phyloP scores from a whole-genome alignment of 2,329 filamentous ascomycete genomes.

The Alternaria conjuncta region DNA sequence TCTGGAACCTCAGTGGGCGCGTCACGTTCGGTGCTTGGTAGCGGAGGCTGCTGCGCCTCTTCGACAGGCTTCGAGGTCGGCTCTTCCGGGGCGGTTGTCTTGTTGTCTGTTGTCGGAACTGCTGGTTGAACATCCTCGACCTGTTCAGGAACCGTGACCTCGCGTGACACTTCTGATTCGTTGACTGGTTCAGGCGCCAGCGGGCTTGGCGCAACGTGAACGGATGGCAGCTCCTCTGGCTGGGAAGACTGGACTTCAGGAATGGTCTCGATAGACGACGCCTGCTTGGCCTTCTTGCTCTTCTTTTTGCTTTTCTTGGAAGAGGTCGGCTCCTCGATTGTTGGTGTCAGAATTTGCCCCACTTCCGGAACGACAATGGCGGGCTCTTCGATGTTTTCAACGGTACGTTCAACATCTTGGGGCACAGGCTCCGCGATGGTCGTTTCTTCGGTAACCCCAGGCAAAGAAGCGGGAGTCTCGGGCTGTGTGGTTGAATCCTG shows the following conservation, averaged over 20 bases:
- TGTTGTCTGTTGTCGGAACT: not conserved
- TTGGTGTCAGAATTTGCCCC: not conserved
- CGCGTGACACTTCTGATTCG: constrained; percentile 1
- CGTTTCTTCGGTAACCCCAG: not conserved
- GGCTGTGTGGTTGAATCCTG: not conserved
- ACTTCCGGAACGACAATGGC: not conserved
- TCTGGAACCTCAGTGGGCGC: not conserved
- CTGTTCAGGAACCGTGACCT: constrained; percentile 1
- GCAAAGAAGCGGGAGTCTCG: not conserved
- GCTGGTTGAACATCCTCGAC: not conserved
- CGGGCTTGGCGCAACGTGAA: not conserved
- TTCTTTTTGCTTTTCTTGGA: constrained; percentile 37
- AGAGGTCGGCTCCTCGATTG: constrained; percentile 1
- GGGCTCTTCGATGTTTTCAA: not conserved
- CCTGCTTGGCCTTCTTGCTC: constrained; percentile 38
- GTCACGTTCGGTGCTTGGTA: not conserved
- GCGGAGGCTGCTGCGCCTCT: not conserved
- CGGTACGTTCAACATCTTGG: not conserved
- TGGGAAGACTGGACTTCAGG: constrained; percentile 1
- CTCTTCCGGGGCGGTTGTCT: not conserved
- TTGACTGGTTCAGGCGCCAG: not conserved
- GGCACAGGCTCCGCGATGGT: not conserved
- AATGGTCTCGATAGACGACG: constrained; percentile 11
- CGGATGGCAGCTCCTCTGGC: constrained; percentile 1
- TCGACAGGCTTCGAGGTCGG: not conserved